Conservation (phyloP, 75 land plant genomes). For the Selaginella tamariscina region DNA sequence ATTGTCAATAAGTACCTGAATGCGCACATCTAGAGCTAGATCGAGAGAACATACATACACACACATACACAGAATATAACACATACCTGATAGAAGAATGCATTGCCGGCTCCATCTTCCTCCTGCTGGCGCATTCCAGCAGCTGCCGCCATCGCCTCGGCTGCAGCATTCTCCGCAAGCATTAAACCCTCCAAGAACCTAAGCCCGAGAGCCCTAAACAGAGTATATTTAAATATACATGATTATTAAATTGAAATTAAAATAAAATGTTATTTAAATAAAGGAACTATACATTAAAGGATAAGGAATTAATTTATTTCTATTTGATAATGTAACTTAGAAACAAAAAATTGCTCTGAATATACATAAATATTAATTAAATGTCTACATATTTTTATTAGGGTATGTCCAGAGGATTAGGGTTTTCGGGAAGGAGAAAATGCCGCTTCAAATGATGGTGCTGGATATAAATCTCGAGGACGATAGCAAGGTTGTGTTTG, state of each 20-base stretch:
- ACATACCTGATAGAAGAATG: background rate
- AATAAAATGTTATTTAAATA: too few relatives aligned
- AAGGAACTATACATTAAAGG: too few relatives aligned
- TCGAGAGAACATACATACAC: background rate
- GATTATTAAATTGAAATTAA: too few relatives aligned
- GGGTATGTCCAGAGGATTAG: conserved; percentile 1
- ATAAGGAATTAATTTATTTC: too few relatives aligned
- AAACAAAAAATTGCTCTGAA: too few relatives aligned
- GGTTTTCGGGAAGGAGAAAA: conserved; percentile 12
- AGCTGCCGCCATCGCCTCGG: conserved; percentile 2
- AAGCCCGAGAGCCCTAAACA: background rate
- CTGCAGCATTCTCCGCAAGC: background rate
- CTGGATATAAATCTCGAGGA: conserved; percentile 18
- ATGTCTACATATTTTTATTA: too few relatives aligned
- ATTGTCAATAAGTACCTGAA: background rate
- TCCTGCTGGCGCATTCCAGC: background rate
- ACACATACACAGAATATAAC: background rate
- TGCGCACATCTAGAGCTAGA: background rate
- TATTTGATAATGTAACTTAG: too few relatives aligned
- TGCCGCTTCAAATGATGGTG: conserved; percentile 20
- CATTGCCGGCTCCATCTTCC: background rate
- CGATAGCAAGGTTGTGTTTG: background rate
- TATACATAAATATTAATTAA: too few relatives aligned
- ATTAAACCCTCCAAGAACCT: background rate
- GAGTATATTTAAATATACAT: background rate